A percentile compares a stretch with the other conserved stretches of the same genome.
Conservation (phyloP, 805 yeast species). For the Cyberlindnera suaveolens region DNA sequence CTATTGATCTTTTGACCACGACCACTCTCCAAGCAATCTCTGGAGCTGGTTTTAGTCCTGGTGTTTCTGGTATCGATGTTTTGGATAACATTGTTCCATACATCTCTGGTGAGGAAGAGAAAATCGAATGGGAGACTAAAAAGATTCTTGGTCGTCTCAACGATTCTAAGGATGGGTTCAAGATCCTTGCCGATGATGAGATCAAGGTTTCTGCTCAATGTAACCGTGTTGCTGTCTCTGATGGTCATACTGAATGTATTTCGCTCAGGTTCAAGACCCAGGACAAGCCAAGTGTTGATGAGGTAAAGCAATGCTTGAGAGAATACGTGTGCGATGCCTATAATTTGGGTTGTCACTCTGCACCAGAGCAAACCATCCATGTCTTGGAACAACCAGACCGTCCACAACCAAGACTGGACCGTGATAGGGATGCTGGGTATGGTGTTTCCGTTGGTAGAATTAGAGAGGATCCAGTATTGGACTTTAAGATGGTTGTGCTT, state of each 20-base stretch:
- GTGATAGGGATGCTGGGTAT: constrained; percentile 90
- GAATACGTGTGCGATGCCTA: constrained; percentile 82
- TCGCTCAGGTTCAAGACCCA: constrained; percentile 74
- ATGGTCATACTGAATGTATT: constrained; percentile 96
- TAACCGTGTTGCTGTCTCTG: constrained; percentile 93
- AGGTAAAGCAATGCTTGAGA: constrained; percentile 62
- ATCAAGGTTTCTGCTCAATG: constrained; percentile 92
- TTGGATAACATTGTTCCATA: constrained; percentile 92
- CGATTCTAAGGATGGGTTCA: constrained; percentile 46
- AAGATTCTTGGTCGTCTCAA: constrained; percentile 76
- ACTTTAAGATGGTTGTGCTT: constrained; percentile 92
- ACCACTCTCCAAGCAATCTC: constrained; percentile 96
- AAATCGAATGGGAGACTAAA: constrained; percentile 97
- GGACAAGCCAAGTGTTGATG: constrained; percentile 81
- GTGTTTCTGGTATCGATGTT: constrained; percentile 92
- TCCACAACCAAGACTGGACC: constrained; percentile 97
- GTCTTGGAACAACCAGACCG: constrained; percentile 87
- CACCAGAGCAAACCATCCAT: constrained; percentile 89
- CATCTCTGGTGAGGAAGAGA: constrained; percentile 96
- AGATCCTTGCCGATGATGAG: constrained; percentile 57
- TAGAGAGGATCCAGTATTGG: constrained; percentile 89
- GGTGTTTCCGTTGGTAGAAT: constrained; percentile 94
- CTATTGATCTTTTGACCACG: constrained; percentile 77
- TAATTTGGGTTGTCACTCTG: constrained; percentile 76
- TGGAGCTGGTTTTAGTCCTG: constrained; percentile 98